A percentile compares a stretch with the other conserved stretches of the same genome.
Conservation (phyloP, 257 asterid genomes). For the Lycium barbarum region DNA sequence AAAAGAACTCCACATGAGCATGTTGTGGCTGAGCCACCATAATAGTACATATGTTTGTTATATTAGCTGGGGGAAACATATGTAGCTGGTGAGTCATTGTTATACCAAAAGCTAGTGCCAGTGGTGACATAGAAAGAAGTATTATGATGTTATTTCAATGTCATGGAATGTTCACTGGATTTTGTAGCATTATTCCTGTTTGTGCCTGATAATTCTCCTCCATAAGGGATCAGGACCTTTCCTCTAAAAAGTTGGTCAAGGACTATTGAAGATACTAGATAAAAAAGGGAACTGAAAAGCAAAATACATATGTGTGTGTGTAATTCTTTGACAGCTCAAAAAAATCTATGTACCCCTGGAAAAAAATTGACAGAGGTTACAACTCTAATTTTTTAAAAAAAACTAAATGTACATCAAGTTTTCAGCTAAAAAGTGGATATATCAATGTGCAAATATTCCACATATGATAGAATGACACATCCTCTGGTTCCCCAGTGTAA, state of each 20-base stretch:
- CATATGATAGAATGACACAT: background rate
- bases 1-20: too few species aligned
- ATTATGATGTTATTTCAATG: too few species aligned
- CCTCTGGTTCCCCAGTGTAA: slow-evolving; percentile 2
- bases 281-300: background rate
- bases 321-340: background rate
- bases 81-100: too few species aligned
- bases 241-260: slow-evolving; percentile 15
- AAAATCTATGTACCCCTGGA: too few species aligned
- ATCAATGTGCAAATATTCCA: background rate
- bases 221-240: background rate
- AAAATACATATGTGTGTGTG: background rate
- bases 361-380: too few species aligned
- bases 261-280: background rate
- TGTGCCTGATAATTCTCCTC: background rate
- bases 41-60: too few species aligned
- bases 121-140: too few species aligned
- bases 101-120: too few species aligned
- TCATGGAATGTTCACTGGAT: slow-evolving; percentile 19
- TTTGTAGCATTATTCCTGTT: background rate
- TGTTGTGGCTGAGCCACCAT: too few species aligned
- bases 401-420: background rate
- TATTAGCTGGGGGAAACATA: too few species aligned
- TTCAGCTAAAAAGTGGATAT: background rate
- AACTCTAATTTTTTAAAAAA: background rate